phyloP scores from a whole-genome alignment of 345 rosid genomes.

The Bruguiera parviflora region DNA sequence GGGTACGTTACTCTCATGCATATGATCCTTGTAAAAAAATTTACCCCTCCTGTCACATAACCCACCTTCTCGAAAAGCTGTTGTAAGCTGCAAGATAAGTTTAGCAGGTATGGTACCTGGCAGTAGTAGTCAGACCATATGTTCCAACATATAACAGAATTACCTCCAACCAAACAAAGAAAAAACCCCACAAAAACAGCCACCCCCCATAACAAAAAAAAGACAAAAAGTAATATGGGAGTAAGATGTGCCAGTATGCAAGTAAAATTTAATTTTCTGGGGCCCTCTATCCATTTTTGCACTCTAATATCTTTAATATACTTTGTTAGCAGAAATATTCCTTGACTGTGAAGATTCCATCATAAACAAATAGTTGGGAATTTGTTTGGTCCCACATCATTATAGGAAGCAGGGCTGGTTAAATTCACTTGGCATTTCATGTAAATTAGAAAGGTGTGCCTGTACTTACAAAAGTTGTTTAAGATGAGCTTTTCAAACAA shows the following conservation, averaged over 20 bases:
- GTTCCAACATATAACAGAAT: not conserved
- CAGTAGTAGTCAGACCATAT: conserved; percentile 9
- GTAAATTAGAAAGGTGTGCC: conserved; percentile 4
- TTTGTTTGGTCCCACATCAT: not conserved
- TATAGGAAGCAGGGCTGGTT: not conserved
- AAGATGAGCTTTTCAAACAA: conserved; percentile 79
- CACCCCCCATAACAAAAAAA: too few species aligned
- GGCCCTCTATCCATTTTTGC: not conserved
- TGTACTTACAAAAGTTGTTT: conserved; percentile 83
- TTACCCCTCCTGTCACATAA: conserved; percentile 73
- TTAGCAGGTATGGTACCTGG: conserved; percentile 92
- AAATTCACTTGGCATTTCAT: conserved; percentile 3
- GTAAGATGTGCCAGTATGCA: not conserved
- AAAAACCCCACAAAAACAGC: too few species aligned
- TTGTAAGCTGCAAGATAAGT: conserved; percentile 83
- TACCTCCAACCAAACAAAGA: too few species aligned
- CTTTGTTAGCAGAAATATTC: not conserved
- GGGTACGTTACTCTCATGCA: conserved; percentile 55
- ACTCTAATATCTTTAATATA: not conserved
- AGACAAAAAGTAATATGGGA: too few species aligned
- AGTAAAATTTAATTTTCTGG: not conserved
- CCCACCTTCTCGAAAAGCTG: conserved; percentile 85
- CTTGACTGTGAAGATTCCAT: not conserved
- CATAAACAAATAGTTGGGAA: not conserved
- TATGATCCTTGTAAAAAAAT: conserved; percentile 70